Evolutionary conservation across 768 basidiomycete genomes (phyloP), one percentile per base, ranked within the genome.

Genomic region (Serendipita sp.): DNA sequence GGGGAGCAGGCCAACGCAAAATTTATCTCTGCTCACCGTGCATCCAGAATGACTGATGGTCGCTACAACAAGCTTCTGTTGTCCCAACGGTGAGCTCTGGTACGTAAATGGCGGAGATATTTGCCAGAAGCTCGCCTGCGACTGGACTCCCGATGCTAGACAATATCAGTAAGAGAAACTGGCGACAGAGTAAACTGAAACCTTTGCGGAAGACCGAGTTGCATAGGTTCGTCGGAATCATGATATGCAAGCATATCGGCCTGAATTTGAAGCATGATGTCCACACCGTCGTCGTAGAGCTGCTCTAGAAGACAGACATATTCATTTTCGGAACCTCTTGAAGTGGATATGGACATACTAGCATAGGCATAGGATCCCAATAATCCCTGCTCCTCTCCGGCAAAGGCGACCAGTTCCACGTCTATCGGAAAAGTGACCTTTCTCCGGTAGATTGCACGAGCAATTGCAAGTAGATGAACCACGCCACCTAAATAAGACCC

Each of bases 221-320:
- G 93, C 1, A 81, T 73, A 11, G 89, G 89, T 75, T 96, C 93
- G 32, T 80, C 81, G 0, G 83, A 82, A 18, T 77, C 83, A 67
- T 84, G 89, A 72, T 92, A 95, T 0, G 83, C 93, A 46, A 89
- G 79, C 93, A 95, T 95, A 70, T 96, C 93, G 0, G 89, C 89
- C 73, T 95, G 93, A 58, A 94, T 78, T 82, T 94, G 89, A 38
- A 95, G 71, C 0, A 86, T 83, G 52, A 95, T 75, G 68, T 90
- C 85, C 30, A 83, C 84, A 65, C 81, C 76, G 18, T 73, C 73
- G 34, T 73, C 74, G 64, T 83, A 78, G 70, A 93, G 71, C 70
- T 85, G 77, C 23, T 76, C 88, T 90, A 69, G 1, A 30, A 60
- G 30, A 62, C 0, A 23, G n/a, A 41, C 16, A 58, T 1, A n/a